Evolutionary conservation across 257 asterid species (phyloP), one percentile per base, ranked within the genome.

Genomic region (Salvia rosmarinus): DNA sequence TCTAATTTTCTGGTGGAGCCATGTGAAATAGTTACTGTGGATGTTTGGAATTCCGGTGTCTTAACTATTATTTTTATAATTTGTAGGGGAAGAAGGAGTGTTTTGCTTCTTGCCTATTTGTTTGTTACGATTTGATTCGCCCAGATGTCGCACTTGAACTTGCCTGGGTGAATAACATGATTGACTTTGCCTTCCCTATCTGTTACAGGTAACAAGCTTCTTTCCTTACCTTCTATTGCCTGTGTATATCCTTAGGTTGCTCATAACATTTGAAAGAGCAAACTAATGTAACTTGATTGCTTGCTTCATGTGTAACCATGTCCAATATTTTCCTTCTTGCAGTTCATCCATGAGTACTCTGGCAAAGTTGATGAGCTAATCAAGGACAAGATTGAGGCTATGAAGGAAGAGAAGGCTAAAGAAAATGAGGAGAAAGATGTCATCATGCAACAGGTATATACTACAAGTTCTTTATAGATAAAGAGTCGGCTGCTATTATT

Each of bases 11-110:
- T 44, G 35, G 25, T 8, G 35, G 55, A 65, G 14, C 68, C 30
- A 25, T 55, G 23, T 47, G 20, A 23, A 5, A 51, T 14, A 43
- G 13, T 12, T 25, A 9, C 9, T 42, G 6, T 73, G 21, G 43
- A 60, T 68, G 20, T 35, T 17, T 57, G 63, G 23, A 61, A 47
- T 40, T 37, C 21, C 6, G 47, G 12, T 23, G 20, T 35, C 42
- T 21, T 56, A 35, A 64, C 64, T 57, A 5, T 71, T 68, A 28
- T 61, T 52, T 70, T n/a, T 50, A 37, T 71, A 52, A 46, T 79
- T 34, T 83, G 77, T 83, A 92, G 97, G 97, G 98, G 14, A 92
- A 92, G 86, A 92, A 90, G 88, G 98, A 92, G 73, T 92, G 98
- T 84, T 90, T 90, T 20, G 95, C 98, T 0, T 90, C 98, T 7